phyloP scores from a whole-genome alignment of 345 rosid genomes.

The Nasturtium officinale region DNA sequence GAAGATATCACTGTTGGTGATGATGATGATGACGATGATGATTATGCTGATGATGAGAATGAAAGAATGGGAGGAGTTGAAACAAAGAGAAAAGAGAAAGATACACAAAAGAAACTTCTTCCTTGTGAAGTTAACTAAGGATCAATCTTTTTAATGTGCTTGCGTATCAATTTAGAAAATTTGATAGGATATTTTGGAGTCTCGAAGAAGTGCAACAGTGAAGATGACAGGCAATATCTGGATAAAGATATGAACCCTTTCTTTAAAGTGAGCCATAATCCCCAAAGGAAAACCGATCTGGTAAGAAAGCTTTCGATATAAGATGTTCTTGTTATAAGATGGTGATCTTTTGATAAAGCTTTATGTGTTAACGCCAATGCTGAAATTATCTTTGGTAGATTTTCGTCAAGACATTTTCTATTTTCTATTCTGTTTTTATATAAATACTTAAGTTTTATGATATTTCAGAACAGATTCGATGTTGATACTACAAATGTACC shows the following conservation, averaged over 20 bases:
- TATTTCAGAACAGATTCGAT: neutral
- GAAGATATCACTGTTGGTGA: neutral
- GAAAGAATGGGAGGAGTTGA: slow-evolving; percentile 5
- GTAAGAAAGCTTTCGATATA: no score
- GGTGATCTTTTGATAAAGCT: neutral
- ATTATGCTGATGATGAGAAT: neutral
- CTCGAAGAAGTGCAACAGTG: neutral
- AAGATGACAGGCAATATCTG: slow-evolving; percentile 10
- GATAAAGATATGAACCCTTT: slow-evolving; percentile 15
- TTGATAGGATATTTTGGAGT: neutral
- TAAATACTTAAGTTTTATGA: neutral
- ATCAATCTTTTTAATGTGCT: neutral
- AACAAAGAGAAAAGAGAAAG: slow-evolving; percentile 14
- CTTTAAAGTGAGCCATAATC: slow-evolving; percentile 15
- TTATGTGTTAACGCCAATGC: neutral
- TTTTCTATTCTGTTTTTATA: neutral
- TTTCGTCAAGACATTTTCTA: neutral
- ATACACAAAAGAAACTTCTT: slow-evolving; percentile 5
- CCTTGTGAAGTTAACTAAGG: slow-evolving; percentile 13
- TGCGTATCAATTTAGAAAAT: neutral
- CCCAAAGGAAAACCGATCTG: neutral
- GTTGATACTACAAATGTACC: neutral
- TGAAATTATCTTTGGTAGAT: neutral
- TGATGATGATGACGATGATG: slow-evolving; percentile 1
- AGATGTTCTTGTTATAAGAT: no score